A percentile compares a stretch with the other conserved stretches of the same genome.
Evolutionary conservation across 805 yeast genomes (phyloP).

Genomic region (Hermanozyma aechmeae): DNA sequence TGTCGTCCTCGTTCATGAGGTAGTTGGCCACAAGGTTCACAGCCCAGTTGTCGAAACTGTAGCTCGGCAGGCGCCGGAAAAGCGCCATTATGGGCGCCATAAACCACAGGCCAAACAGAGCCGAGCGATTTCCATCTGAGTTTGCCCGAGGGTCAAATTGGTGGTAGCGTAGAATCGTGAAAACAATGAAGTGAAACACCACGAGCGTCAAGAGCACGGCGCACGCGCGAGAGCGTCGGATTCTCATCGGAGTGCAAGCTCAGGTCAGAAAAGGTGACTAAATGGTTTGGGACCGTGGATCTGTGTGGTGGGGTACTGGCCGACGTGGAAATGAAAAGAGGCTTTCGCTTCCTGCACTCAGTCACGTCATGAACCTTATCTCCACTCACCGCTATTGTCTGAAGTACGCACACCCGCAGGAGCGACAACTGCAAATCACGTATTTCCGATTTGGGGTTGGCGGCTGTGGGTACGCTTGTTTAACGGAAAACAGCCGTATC

Average conservation of each 20-base stretch:
- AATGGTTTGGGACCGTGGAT: constrained; percentile 1
- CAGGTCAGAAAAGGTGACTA: background rate
- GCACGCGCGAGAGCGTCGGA: constrained; percentile 5
- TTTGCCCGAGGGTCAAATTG: background rate
- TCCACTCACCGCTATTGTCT: background rate
- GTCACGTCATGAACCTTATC: background rate
- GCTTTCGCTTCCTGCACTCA: background rate
- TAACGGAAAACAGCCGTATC: too few relatives aligned
- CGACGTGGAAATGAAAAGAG: background rate
- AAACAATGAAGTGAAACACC: constrained; percentile 1
- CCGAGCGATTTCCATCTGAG: too few relatives aligned
- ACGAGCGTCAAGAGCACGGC: constrained; percentile 1
- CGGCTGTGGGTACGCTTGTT: too few relatives aligned
- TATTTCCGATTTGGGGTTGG: too few relatives aligned
- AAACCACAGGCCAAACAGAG: too few relatives aligned
- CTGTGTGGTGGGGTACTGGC: constrained; percentile 2
- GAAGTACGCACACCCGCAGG: background rate
- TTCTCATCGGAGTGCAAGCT: constrained; percentile 1
- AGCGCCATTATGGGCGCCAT: too few relatives aligned
- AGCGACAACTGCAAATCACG: too few relatives aligned
- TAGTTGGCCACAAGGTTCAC: too few relatives aligned
- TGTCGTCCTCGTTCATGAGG: too few relatives aligned
- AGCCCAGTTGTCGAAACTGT: too few relatives aligned
- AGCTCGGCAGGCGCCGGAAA: too few relatives aligned
- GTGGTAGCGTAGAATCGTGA: constrained; percentile 1